Percentiles rank a stretch among this genome's conserved stretches.
phyloP scores from a whole-genome alignment of 2,329 filamentous ascomycete species.

The Aspergillus fumigatus region DNA sequence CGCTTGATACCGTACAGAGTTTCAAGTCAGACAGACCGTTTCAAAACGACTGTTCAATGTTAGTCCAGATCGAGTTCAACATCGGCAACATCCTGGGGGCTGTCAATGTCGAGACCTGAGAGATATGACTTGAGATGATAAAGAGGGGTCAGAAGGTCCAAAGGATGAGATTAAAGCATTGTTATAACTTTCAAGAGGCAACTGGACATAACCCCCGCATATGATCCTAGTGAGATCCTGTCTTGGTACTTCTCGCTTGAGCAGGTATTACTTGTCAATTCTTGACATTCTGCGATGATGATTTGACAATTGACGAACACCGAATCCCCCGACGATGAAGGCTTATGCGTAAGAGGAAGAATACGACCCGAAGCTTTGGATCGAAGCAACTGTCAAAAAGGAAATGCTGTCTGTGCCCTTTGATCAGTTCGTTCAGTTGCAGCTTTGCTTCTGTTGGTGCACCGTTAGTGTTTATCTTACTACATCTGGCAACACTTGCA shows the following conservation, averaged over 20 bases:
- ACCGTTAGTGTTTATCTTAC: slow-evolving; percentile 4
- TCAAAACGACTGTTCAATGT: neutral
- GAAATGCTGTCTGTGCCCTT: neutral
- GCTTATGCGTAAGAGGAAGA: neutral
- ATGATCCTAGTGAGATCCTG: neutral
- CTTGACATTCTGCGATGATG: neutral
- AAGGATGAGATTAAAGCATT: neutral
- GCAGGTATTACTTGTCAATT: neutral
- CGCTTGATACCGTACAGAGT: neutral
- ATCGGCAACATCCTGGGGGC: neutral
- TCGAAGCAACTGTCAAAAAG: neutral
- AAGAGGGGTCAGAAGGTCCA: neutral
- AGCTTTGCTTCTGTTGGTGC: neutral
- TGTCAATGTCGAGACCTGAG: neutral
- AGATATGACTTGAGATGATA: neutral
- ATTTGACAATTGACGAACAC: slow-evolving; percentile 4
- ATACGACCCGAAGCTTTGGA: neutral
- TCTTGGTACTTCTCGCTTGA: neutral
- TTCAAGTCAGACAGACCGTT: neutral
- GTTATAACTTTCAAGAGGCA: neutral
- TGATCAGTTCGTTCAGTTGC: neutral
- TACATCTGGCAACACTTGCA: slow-evolving; percentile 15
- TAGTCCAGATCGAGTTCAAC: neutral
- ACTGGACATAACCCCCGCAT: slow-evolving; percentile 5
- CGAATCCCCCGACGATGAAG: neutral